Base-by-base conservation (phyloP, 2,329 filamentous ascomycete species). In the Paecilomyces niveus region DNA sequence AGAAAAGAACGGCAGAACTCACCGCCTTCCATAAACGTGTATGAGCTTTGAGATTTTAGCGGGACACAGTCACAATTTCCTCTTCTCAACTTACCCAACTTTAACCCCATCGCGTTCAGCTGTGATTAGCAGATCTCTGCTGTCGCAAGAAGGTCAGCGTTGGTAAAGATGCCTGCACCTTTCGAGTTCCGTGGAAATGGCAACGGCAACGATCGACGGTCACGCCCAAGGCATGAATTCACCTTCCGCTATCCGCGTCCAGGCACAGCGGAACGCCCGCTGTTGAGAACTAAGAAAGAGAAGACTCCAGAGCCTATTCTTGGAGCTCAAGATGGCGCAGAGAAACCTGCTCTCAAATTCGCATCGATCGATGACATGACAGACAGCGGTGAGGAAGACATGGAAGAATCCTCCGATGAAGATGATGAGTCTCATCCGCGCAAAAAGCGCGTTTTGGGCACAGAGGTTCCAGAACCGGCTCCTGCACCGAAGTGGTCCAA, bases 401-500 rank as follows among this genome's bases (percentile, higher is more conserved):
- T 79, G 77, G 74, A 77, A 15, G 67, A 76, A 8, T 77, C 73
- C 6, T 67, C 73, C 3, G 72, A 73, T 53, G 70, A 76, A 13
- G 70, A 76, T 21, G 65, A 68, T 21, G 59, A 67, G 32, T 64
- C 67, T 21, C 73, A 65, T 51, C 74, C 77, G 18, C 75, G 74
- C 54, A 75, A 76, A 56, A 75, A 69, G 62, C 72, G 70, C 58
- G 71, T 68, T 3, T n/a, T 72, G 5, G 70, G 67, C 50, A 54
- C 62, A 13, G 64, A 68, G 24, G 62, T 62, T 31, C 56, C 59
- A 5, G 59, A 58, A 11, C 55, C 60, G 33, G 54, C 65, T 13
- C 64, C 67, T 56, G 74, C 71, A 4, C 91, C 92, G 2, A 92
- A 89, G 72, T 97, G 93, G 93, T 96, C 92, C 3, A 97, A 97